These are phyloP conservation scores for Suillus brevipes DNA, from an alignment of 768 basidiomycete genomes.

Conservation along the genomic window DNA sequence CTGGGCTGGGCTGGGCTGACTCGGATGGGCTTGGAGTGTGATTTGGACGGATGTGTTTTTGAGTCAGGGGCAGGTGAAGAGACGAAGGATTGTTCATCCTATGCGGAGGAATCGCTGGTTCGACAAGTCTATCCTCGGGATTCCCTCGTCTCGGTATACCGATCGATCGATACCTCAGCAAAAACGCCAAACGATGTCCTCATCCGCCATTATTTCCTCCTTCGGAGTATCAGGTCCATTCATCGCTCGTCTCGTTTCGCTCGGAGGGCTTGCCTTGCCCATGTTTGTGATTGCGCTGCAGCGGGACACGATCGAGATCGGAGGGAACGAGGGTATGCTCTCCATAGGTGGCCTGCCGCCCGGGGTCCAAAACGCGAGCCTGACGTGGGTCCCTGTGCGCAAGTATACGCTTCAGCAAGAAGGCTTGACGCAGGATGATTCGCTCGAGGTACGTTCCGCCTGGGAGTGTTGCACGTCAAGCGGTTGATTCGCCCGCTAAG, in stretches of 20 bases:
- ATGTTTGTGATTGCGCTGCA: conserved; percentile 65
- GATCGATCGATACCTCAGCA: background rate
- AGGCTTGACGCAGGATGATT: conserved; percentile 56
- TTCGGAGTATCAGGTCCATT: conserved; percentile 46
- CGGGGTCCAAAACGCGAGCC: conserved; percentile 43
- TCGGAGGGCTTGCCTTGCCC: conserved; percentile 38
- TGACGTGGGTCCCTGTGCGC: conserved; percentile 70
- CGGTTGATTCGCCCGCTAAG: conserved; percentile 27
- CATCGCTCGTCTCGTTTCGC: conserved; percentile 45
- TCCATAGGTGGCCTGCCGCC: conserved; percentile 66
- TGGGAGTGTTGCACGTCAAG: background rate
- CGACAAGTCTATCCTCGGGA: conserved; percentile 7
- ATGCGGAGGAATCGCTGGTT: conserved; percentile 20
- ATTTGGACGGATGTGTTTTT: conserved; percentile 46
- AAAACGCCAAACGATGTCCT: conserved; percentile 11
- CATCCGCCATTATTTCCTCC: conserved; percentile 39
- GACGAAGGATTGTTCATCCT: conserved; percentile 9
- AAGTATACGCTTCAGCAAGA: conserved; percentile 51
- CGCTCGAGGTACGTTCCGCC: conserved; percentile 52
- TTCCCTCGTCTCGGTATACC: conserved; percentile 3
- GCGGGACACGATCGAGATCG: conserved; percentile 65
- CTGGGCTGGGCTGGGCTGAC: conserved; percentile 6
- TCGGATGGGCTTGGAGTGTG: too few species aligned
- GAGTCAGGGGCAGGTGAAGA: conserved; percentile 12
- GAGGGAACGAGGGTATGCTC: conserved; percentile 64